phyloP scores from a whole-genome alignment of 768 basidiomycete genomes.

The Coprinopsis sp. region DNA sequence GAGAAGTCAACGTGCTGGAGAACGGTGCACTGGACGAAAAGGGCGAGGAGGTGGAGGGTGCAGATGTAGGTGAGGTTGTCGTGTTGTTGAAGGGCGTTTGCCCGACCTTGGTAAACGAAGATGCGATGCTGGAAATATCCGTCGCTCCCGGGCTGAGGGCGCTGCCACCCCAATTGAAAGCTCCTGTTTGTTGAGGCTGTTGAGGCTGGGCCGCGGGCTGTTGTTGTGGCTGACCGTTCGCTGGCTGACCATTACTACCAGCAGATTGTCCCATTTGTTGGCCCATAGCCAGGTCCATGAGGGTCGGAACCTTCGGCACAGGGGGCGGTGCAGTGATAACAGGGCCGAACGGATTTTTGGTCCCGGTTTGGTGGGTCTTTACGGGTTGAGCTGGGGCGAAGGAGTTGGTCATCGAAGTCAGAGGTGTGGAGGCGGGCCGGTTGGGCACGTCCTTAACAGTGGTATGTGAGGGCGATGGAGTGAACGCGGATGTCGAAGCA shows the following conservation, averaged over 20 bases:
- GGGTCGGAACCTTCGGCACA: constrained; percentile 71
- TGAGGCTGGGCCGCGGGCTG: constrained; percentile 22
- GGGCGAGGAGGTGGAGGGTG: constrained; percentile 37
- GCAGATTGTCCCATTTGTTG: constrained; percentile 14
- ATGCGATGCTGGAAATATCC: constrained; percentile 66
- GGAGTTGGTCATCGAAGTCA: constrained; percentile 37
- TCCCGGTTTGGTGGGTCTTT: constrained; percentile 87
- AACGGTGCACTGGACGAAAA: constrained; percentile 42
- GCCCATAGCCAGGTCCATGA: constrained; percentile 73
- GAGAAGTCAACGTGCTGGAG: constrained; percentile 43
- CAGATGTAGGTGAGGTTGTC: constrained; percentile 17
- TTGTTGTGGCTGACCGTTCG: constrained; percentile 24
- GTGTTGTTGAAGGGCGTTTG: constrained; percentile 10
- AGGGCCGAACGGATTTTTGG: constrained; percentile 91
- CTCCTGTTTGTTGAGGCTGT: constrained; percentile 17
- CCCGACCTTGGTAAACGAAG: constrained; percentile 45
- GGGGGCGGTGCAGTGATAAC: constrained; percentile 58
- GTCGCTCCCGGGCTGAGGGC: constrained; percentile 43
- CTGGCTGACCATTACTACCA: constrained; percentile 10
- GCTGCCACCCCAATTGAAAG: constrained; percentile 36
- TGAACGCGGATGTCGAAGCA: constrained; percentile 21
- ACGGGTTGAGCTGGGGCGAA: constrained; percentile 58
- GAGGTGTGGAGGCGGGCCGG: constrained; percentile 72
- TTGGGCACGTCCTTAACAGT: constrained; percentile 37
- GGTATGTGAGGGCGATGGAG: constrained; percentile 14